Evolutionary conservation across 108 stramenopile species (phyloP).

Genomic region (Asterionellopsis glacialis): DNA sequence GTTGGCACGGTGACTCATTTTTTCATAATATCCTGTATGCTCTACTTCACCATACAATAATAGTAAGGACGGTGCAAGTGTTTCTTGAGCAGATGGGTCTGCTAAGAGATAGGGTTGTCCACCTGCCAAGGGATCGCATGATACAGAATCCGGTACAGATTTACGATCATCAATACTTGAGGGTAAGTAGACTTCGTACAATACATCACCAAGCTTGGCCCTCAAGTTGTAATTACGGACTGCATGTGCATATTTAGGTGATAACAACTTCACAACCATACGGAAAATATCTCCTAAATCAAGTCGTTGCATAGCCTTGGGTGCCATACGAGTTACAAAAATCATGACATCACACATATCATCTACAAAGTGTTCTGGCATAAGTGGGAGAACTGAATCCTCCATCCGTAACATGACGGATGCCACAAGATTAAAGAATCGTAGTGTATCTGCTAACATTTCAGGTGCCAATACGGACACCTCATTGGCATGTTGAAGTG

Average conservation of each 20-base stretch:
- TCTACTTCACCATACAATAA: conserved; percentile 97
- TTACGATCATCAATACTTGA: conserved; percentile 32
- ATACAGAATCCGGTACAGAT: conserved; percentile 57
- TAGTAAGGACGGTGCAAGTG: conserved; percentile 91
- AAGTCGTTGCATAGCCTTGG: conserved; percentile 49
- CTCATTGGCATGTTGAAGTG: conserved; percentile 53
- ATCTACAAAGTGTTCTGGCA: conserved; percentile 82
- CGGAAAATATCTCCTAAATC: conserved; percentile 65
- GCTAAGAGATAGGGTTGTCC: conserved; percentile 73
- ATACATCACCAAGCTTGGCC: conserved; percentile 90
- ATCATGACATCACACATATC: conserved; percentile 73
- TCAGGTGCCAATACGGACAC: conserved; percentile 65
- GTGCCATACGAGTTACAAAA: conserved; percentile 48
- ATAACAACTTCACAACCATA: conserved; percentile 69
- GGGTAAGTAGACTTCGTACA: conserved; percentile 88
- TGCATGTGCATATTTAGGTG: conserved; percentile 58
- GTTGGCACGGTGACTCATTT: conserved; percentile 87
- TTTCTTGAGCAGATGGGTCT: conserved; percentile 74
- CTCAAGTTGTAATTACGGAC: conserved; percentile 90
- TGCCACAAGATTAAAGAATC: conserved; percentile 64
- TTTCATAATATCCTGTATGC: conserved; percentile 94
- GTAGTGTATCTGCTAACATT: conserved; percentile 55
- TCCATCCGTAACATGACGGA: conserved; percentile 49
- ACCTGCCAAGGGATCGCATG: conserved; percentile 59
- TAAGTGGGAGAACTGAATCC: conserved; percentile 44